Base-by-base conservation (phyloP, 768 basidiomycete genomes). In the Tulasnella sp. region DNA sequence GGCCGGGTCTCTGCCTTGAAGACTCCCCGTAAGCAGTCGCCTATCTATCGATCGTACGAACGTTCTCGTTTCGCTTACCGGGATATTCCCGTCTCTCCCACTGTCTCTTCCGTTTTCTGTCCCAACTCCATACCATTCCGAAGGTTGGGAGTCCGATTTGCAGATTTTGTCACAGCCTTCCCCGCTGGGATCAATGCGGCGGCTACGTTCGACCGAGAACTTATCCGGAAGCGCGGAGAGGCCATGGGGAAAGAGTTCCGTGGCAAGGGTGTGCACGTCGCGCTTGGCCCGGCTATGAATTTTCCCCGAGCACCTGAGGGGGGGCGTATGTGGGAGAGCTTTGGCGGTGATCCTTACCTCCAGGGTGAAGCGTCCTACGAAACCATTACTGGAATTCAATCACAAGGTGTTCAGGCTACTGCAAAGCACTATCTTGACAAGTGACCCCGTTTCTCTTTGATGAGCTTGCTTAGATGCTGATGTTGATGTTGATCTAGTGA, bases 261-360 rank as follows among this genome's bases (percentile, higher is more conserved):
- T 56, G 81, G 79, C 25, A 91, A 93, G 66, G 93, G 93, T 21
- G 81, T 87, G 43, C 79, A 96, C 63, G 71, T 93, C 48, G 83
- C 81, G 8, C 75, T 93, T 17, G 63, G 46, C 12, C 57, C 57
- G 15, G 57, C 35, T 83, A 91, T 88, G 81, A 91, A 92, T 66
- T 78, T 93, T 73, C 86, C 83, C 1, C 79, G 86, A 15, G 69
- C 83, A 17, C 81, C 85, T 2, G 74, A 78, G 61, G 88, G 84
- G 6, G 92, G 92, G 15, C 74, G 92, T 27, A 90, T 92, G 68
- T 94, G 89, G 87, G 92, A 94, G 73, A 89, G 88, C n/a, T 59
- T 59, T 25, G 63, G 51, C 17, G 59, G 49, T 6, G 92, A 96
- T 67, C 92, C 92, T 0, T 94, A 80, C 71, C 72, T 94, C 14